Percentiles rank a stretch among this genome's conserved stretches.
These are phyloP conservation scores for Bidens hawaiensis DNA, from an alignment of 140 eudicot genomes.

Conservation along the genomic window DNA sequence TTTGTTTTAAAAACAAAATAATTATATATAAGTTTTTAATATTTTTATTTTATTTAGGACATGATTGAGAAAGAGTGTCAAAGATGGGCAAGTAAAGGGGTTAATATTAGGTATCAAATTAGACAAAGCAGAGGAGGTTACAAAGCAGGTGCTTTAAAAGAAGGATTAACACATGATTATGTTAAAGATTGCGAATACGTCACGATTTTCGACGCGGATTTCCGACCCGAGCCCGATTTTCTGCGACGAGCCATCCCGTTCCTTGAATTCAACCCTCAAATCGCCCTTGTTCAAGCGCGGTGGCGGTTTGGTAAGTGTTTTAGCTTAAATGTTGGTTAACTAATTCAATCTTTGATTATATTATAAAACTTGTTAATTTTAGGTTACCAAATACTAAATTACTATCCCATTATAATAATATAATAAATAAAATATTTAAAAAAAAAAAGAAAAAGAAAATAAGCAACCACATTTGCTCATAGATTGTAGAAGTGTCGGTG, in stretches of 20 bases:
- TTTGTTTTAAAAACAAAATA: background rate
- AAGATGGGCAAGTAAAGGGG: constrained; percentile 92
- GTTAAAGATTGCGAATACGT: constrained; percentile 79
- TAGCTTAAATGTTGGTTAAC: background rate
- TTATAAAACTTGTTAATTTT: background rate
- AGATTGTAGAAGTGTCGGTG: constrained; percentile 26
- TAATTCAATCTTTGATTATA: background rate
- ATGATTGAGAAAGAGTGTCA: constrained; percentile 80
- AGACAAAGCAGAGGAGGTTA: constrained; percentile 85
- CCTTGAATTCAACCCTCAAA: constrained; percentile 58
- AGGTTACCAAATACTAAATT: constrained; percentile 1
- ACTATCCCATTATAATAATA: background rate
- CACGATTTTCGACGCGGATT: constrained; percentile 80
- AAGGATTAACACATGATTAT: constrained; percentile 67
- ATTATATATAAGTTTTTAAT: too few relatives aligned
- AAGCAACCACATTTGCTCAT: constrained; percentile 2
- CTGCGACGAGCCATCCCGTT: constrained; percentile 76
- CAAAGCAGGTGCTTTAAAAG: constrained; percentile 91
- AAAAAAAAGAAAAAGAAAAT: background rate
- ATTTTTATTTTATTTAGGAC: constrained; percentile 31
- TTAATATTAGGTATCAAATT: constrained; percentile 69
- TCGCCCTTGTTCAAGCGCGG: constrained; percentile 86
- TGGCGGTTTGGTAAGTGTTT: constrained; percentile 78
- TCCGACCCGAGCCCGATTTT: constrained; percentile 83
- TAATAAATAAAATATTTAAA: too few relatives aligned